A percentile compares a stretch with the other conserved stretches of the same genome.
Evolutionary conservation across 768 basidiomycete genomes (phyloP).

Genomic region (Termitomyces bulborhizus): DNA sequence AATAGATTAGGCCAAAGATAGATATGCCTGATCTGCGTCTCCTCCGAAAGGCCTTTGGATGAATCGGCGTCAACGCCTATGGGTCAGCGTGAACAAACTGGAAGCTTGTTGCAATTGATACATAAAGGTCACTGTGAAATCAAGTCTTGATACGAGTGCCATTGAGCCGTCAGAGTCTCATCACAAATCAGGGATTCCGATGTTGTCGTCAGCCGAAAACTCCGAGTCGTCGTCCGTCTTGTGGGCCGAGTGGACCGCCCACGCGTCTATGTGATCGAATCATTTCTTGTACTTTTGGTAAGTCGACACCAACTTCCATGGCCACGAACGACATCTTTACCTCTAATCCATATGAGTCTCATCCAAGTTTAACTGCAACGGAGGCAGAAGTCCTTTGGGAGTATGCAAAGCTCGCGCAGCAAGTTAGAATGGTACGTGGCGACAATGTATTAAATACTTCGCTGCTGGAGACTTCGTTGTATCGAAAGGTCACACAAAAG

Average conservation of each 20-base stretch:
- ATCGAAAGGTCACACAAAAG: slow-evolving; percentile 50
- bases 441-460: background rate
- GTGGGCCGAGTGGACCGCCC: no score
- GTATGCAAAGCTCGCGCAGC: slow-evolving; percentile 81
- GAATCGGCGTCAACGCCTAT: background rate
- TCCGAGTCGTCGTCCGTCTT: background rate
- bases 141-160: no score
- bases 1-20: background rate
- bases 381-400: slow-evolving; percentile 89
- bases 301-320: slow-evolving; percentile 18
- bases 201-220: no score
- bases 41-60: background rate
- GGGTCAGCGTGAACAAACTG: background rate
- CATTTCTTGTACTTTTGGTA: no score
- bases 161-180: background rate
- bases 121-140: no score
- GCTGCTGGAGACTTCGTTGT: background rate
- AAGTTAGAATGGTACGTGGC: slow-evolving; percentile 65
- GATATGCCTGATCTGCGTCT: slow-evolving; percentile 12
- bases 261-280: no score
- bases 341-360: slow-evolving; percentile 67
- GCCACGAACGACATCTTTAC: slow-evolving; percentile 38
- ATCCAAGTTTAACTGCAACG: slow-evolving; percentile 56
- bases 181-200: background rate
- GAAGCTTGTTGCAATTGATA: background rate